Evolutionary conservation across 805 yeast genomes (phyloP).

Genomic region (Lipomyces orientalis): DNA sequence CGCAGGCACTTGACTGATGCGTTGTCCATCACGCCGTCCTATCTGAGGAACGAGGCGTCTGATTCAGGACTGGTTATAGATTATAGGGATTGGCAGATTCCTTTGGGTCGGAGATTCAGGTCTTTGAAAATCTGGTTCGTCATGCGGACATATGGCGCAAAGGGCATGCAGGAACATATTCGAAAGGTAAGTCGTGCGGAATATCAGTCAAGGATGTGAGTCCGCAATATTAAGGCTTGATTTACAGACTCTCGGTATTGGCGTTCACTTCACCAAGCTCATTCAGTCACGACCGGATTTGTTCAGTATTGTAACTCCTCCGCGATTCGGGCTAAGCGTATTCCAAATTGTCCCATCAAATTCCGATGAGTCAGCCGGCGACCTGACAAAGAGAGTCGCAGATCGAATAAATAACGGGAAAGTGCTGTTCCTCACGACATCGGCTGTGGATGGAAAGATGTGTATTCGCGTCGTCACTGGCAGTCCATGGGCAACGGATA

Average conservation of each 20-base stretch:
- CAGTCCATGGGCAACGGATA: slow-evolving; percentile 35
- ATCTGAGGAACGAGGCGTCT: slow-evolving; percentile 35
- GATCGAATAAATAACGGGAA: slow-evolving; percentile 32
- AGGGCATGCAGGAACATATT: slow-evolving; percentile 37
- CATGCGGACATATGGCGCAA: slow-evolving; percentile 37
- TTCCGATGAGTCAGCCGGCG: slow-evolving; percentile 17
- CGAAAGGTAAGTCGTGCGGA: slow-evolving; percentile 9
- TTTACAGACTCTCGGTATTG: slow-evolving; percentile 24
- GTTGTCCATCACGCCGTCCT: slow-evolving; percentile 37
- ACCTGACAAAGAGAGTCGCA: slow-evolving; percentile 32
- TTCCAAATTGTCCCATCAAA: slow-evolving; percentile 32
- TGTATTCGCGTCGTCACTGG: slow-evolving; percentile 39
- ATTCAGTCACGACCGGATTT: slow-evolving; percentile 11
- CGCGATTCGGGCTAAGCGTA: slow-evolving; percentile 37
- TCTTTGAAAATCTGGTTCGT: slow-evolving; percentile 40
- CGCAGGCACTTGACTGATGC: slow-evolving; percentile 37
- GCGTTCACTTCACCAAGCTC: slow-evolving; percentile 30
- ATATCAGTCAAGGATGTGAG: not conserved
- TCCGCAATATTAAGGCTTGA: not conserved
- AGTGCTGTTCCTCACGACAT: slow-evolving; percentile 33
- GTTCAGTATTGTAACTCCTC: slow-evolving; percentile 30
- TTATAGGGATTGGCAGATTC: slow-evolving; percentile 40
- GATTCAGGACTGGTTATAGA: slow-evolving; percentile 39
- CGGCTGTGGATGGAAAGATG: slow-evolving; percentile 27
- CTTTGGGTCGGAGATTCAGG: slow-evolving; percentile 39